These are phyloP conservation scores for Trichosporon sp. DNA, from an alignment of 1,284 basidiomycete genomes.

Conservation along the genomic window DNA sequence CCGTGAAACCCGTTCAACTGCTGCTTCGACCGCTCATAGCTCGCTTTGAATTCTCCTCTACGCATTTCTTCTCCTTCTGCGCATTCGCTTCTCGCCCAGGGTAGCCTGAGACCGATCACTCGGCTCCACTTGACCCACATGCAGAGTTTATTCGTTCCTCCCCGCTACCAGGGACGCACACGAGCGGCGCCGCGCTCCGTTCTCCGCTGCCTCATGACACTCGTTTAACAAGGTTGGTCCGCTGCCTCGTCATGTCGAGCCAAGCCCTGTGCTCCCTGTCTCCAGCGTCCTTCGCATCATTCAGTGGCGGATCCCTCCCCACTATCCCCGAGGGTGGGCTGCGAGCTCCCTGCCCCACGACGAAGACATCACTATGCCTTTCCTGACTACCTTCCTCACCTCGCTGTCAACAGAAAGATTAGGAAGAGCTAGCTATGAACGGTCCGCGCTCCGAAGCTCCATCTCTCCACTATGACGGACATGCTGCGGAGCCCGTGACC, in stretches of 20 bases:
- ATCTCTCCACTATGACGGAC: background rate
- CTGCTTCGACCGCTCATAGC: background rate
- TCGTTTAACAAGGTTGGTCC: background rate
- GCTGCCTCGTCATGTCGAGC: background rate
- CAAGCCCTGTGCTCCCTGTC: slow-evolving; percentile 2
- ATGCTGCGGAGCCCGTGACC: background rate
- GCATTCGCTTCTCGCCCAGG: background rate
- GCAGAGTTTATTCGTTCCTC: background rate
- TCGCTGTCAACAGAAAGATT: background rate
- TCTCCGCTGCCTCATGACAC: background rate
- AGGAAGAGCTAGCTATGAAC: background rate
- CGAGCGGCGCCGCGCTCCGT: background rate
- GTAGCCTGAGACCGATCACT: background rate
- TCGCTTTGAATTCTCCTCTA: background rate
- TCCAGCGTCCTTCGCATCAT: slow-evolving; percentile 1
- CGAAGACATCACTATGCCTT: background rate
- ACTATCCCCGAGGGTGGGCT: background rate
- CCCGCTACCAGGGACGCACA: background rate
- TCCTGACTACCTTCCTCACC: background rate
- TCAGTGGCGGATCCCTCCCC: background rate
- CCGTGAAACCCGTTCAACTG: background rate
- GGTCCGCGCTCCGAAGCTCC: background rate
- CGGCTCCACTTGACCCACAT: background rate
- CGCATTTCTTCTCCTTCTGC: background rate
- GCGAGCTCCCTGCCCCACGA: background rate